Base-by-base conservation (phyloP, 75 land plant species). In the Cryptomeria japonica region DNA sequence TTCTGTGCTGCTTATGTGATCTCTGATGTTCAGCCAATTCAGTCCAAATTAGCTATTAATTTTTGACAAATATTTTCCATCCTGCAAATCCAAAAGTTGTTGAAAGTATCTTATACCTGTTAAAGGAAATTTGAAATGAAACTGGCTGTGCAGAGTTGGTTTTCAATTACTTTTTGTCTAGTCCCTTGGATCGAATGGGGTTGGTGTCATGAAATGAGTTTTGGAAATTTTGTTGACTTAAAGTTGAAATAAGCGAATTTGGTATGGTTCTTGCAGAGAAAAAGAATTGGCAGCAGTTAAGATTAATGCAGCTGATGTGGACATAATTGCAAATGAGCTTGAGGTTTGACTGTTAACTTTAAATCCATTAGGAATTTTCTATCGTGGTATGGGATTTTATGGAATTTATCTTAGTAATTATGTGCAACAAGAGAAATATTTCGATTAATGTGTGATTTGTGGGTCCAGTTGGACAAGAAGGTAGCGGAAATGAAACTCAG, bases 241-340 rank as follows among this genome's bases (percentile, higher is more conserved):
- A 82, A 82, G 28, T 82, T 15, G n/a, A 41, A 46, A 82, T 37
- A 28, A 64, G 73, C 7, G 37, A 82, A n/a, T 44, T 41, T 22
- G 51, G 51, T 34, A 68, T 84, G 87, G 32, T 84, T 47, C 46
- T 87, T 88, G n/a, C 85, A 96, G 99, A 89, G 99, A 98, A 88
- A 98, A 97, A 90, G 99, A 98, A 87, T 80, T 98, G 61, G 97
- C 99, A 84, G 94, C 99, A 31, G 99, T 98, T 28, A 98, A 95
- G 88, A 98, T 98, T 77, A 93, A 95, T 87, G 82, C 96, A 2
- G 91, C 93, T 76, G 96, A 98, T 78, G 92, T 98, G 9, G 99
- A 98, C 86, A 89, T 98, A 19, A 97, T 98, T 77, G 97, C 95
- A 32, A 93, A 90, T 87, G 99, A 96, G 86, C 93, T 97, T 7